Base-by-base conservation (phyloP, 495 filamentous ascomycete genomes). In the Podospora tetraspora region DNA sequence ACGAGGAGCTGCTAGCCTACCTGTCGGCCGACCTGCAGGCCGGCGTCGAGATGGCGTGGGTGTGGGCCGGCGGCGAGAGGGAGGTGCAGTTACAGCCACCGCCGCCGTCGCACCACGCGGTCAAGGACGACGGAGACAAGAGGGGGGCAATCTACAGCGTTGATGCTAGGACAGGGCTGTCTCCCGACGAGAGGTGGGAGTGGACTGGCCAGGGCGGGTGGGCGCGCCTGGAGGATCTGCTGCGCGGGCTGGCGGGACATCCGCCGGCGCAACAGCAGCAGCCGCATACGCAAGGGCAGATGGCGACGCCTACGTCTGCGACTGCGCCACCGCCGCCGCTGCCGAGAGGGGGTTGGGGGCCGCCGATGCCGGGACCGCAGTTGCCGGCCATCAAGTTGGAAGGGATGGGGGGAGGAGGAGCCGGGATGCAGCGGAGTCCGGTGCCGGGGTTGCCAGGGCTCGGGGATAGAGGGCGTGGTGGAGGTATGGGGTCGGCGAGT, bases 1-100 rank as follows among this genome's bases (percentile, higher is more conserved):
- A 99, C 75, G 95, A 97, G 70, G 95, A 97, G 76, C 88, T 99
- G 76, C 80, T 98, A 37, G 91, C 89, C 1, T 96, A 97, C 75
- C 89, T 91, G 1, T 94, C 91, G 24, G 92, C 90, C 0, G 95
- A 99, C 77, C 85, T 97, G 78, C 95, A 98, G 77, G 92, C 90
- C n/a, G 86, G 85, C 57, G 81, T 82, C 7, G 91, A 95, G 24
- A 89, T 87, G 25, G 87, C 88, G 29, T 98, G 94, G 94, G 85
- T 94, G 19, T 99, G 95, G 95, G 81, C 87, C 57, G 92, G 92
- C 87, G 75, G 83, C 68, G 82, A 84, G 24, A 62, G 68, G 19
- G 72, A 72, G 52, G 34, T 23, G 57, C 67, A 64, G 64, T 60
- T 64, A 29, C 67, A 56, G 16, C 56, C 64, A 56, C 27, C 67